Evolutionary conservation across 164 flowering plant species (phyloP), one percentile per base, ranked within the genome.

Genomic region (Tinospora cordifolia): DNA sequence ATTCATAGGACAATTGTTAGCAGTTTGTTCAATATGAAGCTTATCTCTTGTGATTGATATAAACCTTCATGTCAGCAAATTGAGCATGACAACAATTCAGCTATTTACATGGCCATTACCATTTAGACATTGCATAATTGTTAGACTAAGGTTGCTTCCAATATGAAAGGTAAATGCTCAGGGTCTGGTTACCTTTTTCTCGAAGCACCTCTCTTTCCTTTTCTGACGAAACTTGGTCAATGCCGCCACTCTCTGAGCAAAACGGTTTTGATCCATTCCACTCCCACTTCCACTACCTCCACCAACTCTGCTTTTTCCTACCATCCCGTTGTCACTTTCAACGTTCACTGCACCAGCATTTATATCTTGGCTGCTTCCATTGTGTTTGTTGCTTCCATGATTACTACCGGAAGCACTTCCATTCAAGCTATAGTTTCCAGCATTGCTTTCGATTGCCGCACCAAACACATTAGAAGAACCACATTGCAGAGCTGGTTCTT

Each of bases 181-280:
- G 34, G 19, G 65, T 63, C 19, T 21, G 17, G 49, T 74, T 83
- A 92, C 97, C 96, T 81, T 87, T 74, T 85, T 92, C 65, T 85
- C 89, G 58, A 86, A 92, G 80, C 95, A 89, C 77, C 92, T 81
- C 57, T 89, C 97, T 73, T 89, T 91, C 71, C 90, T 79, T 78
- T 91, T 89, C 79, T 82, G 91, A 27, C 92, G 87, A 76, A 88
- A 93, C 69, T 91, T 91, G 76, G 72, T 83, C 81, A 93, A 78
- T 49, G 96, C 95, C 60, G 93, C 96, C 75, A 81, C 91, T 73
- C 96, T 84, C 63, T 85, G 86, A 22, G 93, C 83, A 66, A 75
- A 77, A 54, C 87, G 82, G 40, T 74, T 80, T 70, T 84, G 87
- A 67, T 86, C 90, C 27, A 72, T 74, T 70, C 82, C 85, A 54